Evolutionary conservation across 2,329 filamentous ascomycete species (phyloP), one percentile per base, ranked within the genome.

Genomic region (Trichoderma sp.): DNA sequence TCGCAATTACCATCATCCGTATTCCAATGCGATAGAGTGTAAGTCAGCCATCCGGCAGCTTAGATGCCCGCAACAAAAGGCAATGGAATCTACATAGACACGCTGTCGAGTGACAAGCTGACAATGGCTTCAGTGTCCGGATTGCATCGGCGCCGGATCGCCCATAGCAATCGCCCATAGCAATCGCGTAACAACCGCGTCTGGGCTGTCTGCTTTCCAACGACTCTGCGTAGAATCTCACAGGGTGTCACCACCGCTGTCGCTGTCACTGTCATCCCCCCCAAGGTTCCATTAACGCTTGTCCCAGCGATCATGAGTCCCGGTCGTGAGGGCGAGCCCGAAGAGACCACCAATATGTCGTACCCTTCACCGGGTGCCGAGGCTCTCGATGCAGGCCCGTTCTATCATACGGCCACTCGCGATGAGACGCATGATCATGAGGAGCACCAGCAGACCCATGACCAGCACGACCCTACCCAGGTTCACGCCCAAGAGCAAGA

Each of bases 291-390:
- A 58, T n/a, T 54, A 32, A 22, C 27, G 32, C 29, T 42, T 29
- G 15, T 13, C 39, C 17, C 7, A 19, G 50, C 64, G 68, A 68
- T 63, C 13, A 80, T 80, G 78, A 74, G 75, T 59, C 71, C 75
- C 42, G 74, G 73, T 67, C 74, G 78, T 73, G 74, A 82, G 74
- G 73, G 72, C 52, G 76, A 77, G 59, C 70, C 72, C 10, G 76
- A 78, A n/a, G 78, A 79, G 66, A 73, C 76, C 64, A 78, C 76
- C 64, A 75, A 78, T 60, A 74, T 81, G 45, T 80, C 80, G 42
- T 86, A 84, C 70, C 81, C 83, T 12, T 84, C 82, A 7, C 81
- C 84, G 3, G 77, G 78, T 19, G 78, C 79, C 9, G 82, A 85
- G 64, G 77, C 73, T 3, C 79, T 82, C 70, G 82, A 83, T 66